Percentiles rank a stretch among this genome's conserved stretches.
phyloP scores from a whole-genome alignment of 192 early-diverging fungal species.

The Kickxella alabastrina region DNA sequence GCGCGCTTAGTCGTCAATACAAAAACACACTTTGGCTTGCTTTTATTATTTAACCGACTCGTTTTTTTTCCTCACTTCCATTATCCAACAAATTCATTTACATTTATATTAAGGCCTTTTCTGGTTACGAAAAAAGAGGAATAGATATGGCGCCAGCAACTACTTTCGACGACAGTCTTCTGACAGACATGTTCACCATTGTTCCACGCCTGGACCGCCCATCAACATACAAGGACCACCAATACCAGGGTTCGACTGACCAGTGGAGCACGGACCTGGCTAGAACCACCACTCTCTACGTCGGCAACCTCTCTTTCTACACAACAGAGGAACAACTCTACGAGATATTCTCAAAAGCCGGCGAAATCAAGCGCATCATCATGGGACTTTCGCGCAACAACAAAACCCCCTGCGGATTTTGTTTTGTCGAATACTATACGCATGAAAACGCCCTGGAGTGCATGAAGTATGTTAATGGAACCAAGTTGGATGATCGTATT shows the following conservation, averaged over 20 bases:
- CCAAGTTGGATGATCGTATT: conserved; percentile 92
- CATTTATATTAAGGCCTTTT: neutral
- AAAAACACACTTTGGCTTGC: no score
- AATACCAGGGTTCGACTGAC: conserved; percentile 55
- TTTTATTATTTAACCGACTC: no score
- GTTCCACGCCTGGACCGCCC: conserved; percentile 69
- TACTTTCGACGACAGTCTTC: conserved; percentile 19
- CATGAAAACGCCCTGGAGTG: conserved; percentile 87
- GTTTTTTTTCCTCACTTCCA: conserved; percentile 5
- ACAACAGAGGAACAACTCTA: conserved; percentile 98
- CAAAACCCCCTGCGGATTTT: conserved; percentile 98
- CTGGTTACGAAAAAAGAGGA: no score
- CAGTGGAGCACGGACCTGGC: conserved; percentile 37
- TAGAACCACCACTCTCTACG: conserved; percentile 80
- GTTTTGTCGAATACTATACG: conserved; percentile 98
- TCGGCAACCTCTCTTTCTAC: conserved; percentile 96
- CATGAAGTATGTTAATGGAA: conserved; percentile 90
- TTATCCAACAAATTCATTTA: no score
- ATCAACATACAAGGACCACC: conserved; percentile 83
- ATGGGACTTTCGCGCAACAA: conserved; percentile 93
- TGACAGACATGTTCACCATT: conserved; percentile 49
- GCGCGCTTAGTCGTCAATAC: no score
- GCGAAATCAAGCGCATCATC: conserved; percentile 98
- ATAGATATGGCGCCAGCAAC: conserved; percentile 12
- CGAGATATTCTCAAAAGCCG: conserved; percentile 91